phyloP scores from a whole-genome alignment of 2,329 filamentous ascomycete species.

The Orbilia brochopaga region DNA sequence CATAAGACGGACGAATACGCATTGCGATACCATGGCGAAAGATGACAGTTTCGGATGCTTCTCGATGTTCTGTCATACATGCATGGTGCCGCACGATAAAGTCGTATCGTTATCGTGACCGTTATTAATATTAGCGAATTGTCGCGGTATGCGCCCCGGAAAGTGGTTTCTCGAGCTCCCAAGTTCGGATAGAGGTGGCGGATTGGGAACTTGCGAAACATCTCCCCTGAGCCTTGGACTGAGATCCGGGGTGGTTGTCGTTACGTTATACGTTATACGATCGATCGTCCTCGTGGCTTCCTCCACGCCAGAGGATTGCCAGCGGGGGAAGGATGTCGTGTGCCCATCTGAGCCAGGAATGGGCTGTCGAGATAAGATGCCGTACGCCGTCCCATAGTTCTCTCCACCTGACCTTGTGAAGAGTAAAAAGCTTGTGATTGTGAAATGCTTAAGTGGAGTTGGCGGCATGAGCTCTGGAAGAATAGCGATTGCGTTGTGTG shows the following conservation, averaged over 20 bases:
- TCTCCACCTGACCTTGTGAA: constrained; percentile 20
- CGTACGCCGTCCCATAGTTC: constrained; percentile 24
- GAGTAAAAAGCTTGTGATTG: constrained; percentile 25
- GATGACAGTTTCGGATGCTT: constrained; percentile 12
- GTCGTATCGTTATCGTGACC: constrained; percentile 35
- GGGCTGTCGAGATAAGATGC: neutral
- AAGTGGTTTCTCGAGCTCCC: constrained; percentile 18
- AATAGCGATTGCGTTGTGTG: constrained; percentile 24
- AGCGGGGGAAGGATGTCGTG: constrained; percentile 13
- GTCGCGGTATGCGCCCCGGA: constrained; percentile 22
- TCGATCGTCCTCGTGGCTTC: constrained; percentile 38
- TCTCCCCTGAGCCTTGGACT: constrained; percentile 21
- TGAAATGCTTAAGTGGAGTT: constrained; percentile 9
- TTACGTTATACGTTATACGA: constrained; percentile 16
- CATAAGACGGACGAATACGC: too few species aligned
- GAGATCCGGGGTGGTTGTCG: constrained; percentile 3
- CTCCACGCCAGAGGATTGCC: constrained; percentile 17
- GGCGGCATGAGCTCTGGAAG: neutral
- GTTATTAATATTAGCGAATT: constrained; percentile 11
- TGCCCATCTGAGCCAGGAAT: neutral
- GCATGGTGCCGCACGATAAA: constrained; percentile 21
- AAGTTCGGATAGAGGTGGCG: constrained; percentile 6
- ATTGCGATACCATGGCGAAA: constrained; percentile 28
- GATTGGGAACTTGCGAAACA: constrained; percentile 32
- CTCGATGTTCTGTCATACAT: constrained; percentile 1